Base-by-base conservation (phyloP, 768 basidiomycete genomes). In the Hericium alpestre region DNA sequence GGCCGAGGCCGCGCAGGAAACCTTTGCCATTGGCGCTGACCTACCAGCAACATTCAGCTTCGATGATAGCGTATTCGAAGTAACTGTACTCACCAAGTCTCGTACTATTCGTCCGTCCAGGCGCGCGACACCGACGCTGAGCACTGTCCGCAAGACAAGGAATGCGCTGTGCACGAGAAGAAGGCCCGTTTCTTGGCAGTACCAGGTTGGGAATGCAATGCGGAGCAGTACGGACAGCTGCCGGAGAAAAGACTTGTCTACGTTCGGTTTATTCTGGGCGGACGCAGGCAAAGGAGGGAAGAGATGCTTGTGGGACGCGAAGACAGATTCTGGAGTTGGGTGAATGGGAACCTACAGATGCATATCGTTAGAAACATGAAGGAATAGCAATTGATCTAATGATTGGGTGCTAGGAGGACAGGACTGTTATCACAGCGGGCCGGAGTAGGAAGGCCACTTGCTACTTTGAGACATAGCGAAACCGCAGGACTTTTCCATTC, bases 51-150 rank as follows among this genome's bases (percentile, higher is more conserved):
- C 54, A 48, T 56, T 38, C 53, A n/a, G 10, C 4, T 18, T 15
- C 12, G 4, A 16, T 32, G 12, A 47, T 15, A 13, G 5, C 10
- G 10, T 25, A 39, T 13, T 51, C 7, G 12, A 11, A 8, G 23
- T 22, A 23, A 40, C 1, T 13, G 16, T 20, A 67, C 74, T 48
- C 56, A 89, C 93, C 58, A 98, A 72, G 69, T 93, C 88, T 53
- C 90, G 72, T 3, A 95, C 95, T 61, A 98, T 88, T 54, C 83
- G 73, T 12, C 95, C 95, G 65, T 98, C 95, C 2, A 98, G 74
- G 52, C 81, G 77, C 2, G 95, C 95, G 0, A 95, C 94, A 6
- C 81, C 80, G 4, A 98, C 82, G 63, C 90, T 93, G 20, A 98
- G 76, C 2, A 94, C 79, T 0, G 95, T 96, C 40, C 95, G 73